Evolutionary conservation across 2,329 filamentous ascomycete genomes (phyloP), one percentile per base, ranked within the genome.

Genomic region (Aureobasidium sp.): DNA sequence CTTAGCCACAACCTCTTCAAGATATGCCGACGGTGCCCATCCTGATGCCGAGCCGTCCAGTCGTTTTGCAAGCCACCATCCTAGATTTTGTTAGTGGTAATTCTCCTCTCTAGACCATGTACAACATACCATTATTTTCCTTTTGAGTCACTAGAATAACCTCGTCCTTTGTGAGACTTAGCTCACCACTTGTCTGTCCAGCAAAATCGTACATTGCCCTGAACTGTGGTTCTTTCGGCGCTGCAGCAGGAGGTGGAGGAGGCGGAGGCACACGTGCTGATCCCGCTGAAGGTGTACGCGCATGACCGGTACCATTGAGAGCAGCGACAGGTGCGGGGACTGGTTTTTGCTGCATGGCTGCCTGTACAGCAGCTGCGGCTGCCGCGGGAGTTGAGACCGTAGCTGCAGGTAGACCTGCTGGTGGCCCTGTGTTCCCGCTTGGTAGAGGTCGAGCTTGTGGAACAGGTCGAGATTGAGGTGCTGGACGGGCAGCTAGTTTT

Each of bases 11-110:
- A 89, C 83, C 76, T 97, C 92, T 76, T 97, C 89, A 9, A 99
- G 87, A 70, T 99, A 99, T 23, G 93, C 91, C 23, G 92, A 89
- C 0, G 94, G 94, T 3, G 94, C 86, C 94, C 94, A 99, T 57
- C 91, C 94, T 75, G 94, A 90, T n/a, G 84, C 84, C 67, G 81
- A 80, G 51, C 80, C 80, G 69, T 84, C 78, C 53, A 78, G 76
- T 65, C 87, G 89, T 79, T 91, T 93, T 66, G 88, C 94, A 51
- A 97, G 81, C 93, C 93, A 97, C 94, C 94, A 99, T 59, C 94
- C 93, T 57, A 55, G 58, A 29, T 60, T 36, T 61, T 58, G 15
- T 62, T 52, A 36, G 23, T 9, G 8, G 51, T 32, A 50, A 13
- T n/a, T 29, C n/a, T 39, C 47, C 4, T 6, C 3, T 6, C 13